Percentiles rank a stretch among this genome's conserved stretches.
These are phyloP conservation scores for Gaertneriomyces semiglobifer DNA, from an alignment of 192 early-diverging fungal species.

Conservation along the genomic window DNA sequence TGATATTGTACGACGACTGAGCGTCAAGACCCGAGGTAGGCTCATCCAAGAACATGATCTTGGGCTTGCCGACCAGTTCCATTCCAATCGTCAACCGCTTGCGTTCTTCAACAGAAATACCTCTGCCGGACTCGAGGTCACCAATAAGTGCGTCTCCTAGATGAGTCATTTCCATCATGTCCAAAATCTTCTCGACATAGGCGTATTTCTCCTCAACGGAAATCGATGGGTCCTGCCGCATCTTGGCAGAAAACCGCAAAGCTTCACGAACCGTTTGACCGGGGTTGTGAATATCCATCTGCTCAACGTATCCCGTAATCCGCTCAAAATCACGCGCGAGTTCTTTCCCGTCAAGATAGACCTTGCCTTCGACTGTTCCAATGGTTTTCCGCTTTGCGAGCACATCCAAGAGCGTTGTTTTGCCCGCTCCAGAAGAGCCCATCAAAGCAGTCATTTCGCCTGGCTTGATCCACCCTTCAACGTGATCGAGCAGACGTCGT, in stretches of 20 bases:
- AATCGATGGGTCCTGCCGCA: slow-evolving; percentile 52
- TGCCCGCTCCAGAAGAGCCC: slow-evolving; percentile 43
- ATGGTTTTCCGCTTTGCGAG: slow-evolving; percentile 57
- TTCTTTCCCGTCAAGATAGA: slow-evolving; percentile 52
- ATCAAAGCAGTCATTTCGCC: slow-evolving; percentile 78
- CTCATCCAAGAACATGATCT: slow-evolving; percentile 79
- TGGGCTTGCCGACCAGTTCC: slow-evolving; percentile 80
- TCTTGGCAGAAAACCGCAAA: slow-evolving; percentile 58
- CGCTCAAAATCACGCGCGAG: slow-evolving; percentile 30
- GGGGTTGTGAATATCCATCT: slow-evolving; percentile 53
- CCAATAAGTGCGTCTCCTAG: slow-evolving; percentile 76
- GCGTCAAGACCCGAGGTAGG: slow-evolving; percentile 80
- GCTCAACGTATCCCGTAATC: slow-evolving; percentile 69
- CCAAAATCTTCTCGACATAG: slow-evolving; percentile 75
- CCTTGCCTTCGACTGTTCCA: slow-evolving; percentile 42
- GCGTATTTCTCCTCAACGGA: slow-evolving; percentile 64
- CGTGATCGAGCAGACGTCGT: slow-evolving; percentile 63
- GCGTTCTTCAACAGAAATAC: slow-evolving; percentile 81
- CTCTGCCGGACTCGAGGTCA: slow-evolving; percentile 65
- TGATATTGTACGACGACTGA: slow-evolving; percentile 68
- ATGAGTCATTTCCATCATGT: slow-evolving; percentile 67
- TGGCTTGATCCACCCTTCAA: slow-evolving; percentile 70
- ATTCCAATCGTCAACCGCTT: slow-evolving; percentile 86
- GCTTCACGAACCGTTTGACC: slow-evolving; percentile 69
- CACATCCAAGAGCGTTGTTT: slow-evolving; percentile 51